Conservation (phyloP, 768 basidiomycete species). For the Cyclocybe cylindracea region DNA sequence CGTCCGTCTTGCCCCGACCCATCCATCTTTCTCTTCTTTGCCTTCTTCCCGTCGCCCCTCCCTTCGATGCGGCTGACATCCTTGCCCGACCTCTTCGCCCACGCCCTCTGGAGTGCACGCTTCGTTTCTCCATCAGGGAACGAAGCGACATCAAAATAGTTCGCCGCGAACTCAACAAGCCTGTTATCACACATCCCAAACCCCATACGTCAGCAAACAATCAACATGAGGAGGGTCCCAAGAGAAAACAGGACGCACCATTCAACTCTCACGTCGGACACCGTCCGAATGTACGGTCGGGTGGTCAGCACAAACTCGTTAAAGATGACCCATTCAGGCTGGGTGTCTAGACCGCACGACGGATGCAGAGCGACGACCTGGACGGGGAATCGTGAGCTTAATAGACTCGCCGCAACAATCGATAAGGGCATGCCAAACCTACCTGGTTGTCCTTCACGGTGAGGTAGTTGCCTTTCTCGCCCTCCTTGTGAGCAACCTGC, state of each 20-base stretch:
- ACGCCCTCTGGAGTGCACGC: slow-evolving; percentile 54
- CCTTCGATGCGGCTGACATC: slow-evolving; percentile 10
- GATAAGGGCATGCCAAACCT: slow-evolving; percentile 15
- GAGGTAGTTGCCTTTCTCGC: slow-evolving; percentile 82
- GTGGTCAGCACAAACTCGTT: slow-evolving; percentile 96
- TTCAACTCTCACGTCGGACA: slow-evolving; percentile 82
- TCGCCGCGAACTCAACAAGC: slow-evolving; percentile 38
- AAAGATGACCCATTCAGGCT: slow-evolving; percentile 91
- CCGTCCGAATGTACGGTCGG: slow-evolving; percentile 85
- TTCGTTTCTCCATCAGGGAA: slow-evolving; percentile 78
- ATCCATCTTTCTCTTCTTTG: slow-evolving; percentile 11
- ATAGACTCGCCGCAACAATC: background rate
- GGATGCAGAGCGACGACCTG: slow-evolving; percentile 78
- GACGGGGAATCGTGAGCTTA: slow-evolving; percentile 18
- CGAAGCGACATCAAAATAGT: slow-evolving; percentile 67
- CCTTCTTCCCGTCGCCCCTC: background rate
- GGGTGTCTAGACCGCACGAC: slow-evolving; percentile 82
- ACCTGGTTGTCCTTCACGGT: slow-evolving; percentile 97
- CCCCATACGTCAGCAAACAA: background rate
- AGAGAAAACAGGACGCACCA: slow-evolving; percentile 52
- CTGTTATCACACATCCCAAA: slow-evolving; percentile 17
- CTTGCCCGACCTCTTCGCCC: slow-evolving; percentile 55
- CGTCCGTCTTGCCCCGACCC: background rate
- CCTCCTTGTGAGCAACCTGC: slow-evolving; percentile 96
- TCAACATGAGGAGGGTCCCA: slow-evolving; percentile 1